Base-by-base conservation (phyloP, 139 green algal genomes). In the Chlamydomonas sp. region DNA sequence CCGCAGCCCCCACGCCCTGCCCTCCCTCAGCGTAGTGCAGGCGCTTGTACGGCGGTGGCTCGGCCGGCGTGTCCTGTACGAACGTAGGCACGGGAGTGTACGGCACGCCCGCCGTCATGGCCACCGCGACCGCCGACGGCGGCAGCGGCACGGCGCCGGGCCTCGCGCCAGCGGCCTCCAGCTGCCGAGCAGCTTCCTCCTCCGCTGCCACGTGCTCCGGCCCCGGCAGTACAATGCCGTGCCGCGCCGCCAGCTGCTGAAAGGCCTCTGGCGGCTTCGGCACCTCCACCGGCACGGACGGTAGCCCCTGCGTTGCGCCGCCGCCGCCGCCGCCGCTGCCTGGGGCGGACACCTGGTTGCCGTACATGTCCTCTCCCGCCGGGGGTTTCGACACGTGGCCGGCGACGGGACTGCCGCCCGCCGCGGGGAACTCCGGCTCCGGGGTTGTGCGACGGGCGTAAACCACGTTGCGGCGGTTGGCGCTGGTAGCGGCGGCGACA, bases 171-270 rank as follows among this genome's bases (percentile, higher is more conserved):
- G 64, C 14, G 20, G 57, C n/a, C 68, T 18, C 7, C 67, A 59
- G 18, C 18, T 2, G 15, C 16, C 58, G 69, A 49, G 31, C 31
- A 49, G 31, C 31, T 49, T 49, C 2, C 60, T 20, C 14, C 76
- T 58, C 59, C 59, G 76, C 58, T 63, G 20, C 8, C 8, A 62
- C 8, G 20, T 31, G 20, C 73, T 31, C 12, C 17, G 82, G 72
- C 20, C 82, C 83, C 3, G 83, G 83, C n/a, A 87, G 61, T 1
- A 87, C 73, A 5, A 87, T 58, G 31, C 83, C 83, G n/a, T 81
- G 73, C 72, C 80, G 73, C 1, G 63, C 49, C 10, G 83, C 83
- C 72, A 87, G n/a, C 15, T 87, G 83, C 73, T 75, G 62, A 62
- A 87, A 63, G 2, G 83, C 9, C 62, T 66, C 18, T 16, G 83